Base-by-base conservation (phyloP, 2,329 filamentous ascomycete genomes). In the Coniochaeta pulveracea region DNA sequence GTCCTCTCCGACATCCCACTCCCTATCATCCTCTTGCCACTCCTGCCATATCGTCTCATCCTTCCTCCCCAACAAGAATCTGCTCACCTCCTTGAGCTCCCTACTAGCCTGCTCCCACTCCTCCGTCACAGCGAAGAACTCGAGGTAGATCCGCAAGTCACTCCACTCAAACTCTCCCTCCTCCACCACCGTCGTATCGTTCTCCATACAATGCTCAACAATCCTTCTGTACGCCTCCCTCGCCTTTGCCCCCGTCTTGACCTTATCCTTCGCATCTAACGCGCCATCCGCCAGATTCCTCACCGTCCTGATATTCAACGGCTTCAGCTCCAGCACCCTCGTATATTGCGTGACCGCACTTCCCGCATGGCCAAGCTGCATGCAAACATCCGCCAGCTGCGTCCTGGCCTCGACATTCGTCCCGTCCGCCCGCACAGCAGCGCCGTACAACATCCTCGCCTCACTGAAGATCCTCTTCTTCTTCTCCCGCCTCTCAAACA, bases 61-160 rank as follows among this genome's bases (percentile, higher is more conserved):
- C 22, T 67, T 61, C 31, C 91, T 76, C 7, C 84, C 83, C 24
- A 94, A 64, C 35, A 94, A 65, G 85, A 86, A 94, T 36, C 93
- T 69, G 15, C 81, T 73, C 11, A 94, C 56, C 3, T 65, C 64
- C 50, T 83, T 91, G 10, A 93, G 63, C 40, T 80, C 72, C 18
- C 56, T 55, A 3, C 93, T 69, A 3, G 82, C 86, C 42, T 78
- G 67, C 5, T 64, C 56, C 45, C 78, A 80, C 34, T 72, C 66
- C 23, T 69, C 67, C 8, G 74, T 56, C 30, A 77, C 72, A 18
- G 76, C 73, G 39, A 88, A 76, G 12, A 96, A 66, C 47, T 95
- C 85, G 24, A 85, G 70, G 43, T 91, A 94, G 34, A 88, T 80
- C 39, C 85, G 82, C 26, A 93, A 64, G 51, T 96, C 82, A 34